Conservation (phyloP, 1,284 basidiomycete genomes). For the Fomitopsis pinicola region DNA sequence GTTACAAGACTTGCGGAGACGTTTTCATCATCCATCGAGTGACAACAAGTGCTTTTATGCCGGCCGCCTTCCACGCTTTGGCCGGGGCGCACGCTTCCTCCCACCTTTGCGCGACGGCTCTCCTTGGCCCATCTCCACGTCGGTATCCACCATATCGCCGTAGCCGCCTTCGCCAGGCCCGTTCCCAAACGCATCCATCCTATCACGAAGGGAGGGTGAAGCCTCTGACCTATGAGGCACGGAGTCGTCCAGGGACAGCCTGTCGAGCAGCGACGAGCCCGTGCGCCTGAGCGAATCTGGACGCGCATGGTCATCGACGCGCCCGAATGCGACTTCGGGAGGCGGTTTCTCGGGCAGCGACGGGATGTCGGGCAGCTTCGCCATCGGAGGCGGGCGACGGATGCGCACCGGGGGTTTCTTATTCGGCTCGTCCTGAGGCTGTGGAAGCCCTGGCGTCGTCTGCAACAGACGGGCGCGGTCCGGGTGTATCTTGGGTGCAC, state of each 20-base stretch:
- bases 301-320: conserved; percentile 1
- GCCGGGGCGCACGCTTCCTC: not conserved
- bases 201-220: conserved; percentile 32
- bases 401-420: conserved; percentile 9
- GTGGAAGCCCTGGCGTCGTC: not conserved
- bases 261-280: conserved; percentile 32
- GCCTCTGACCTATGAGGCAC: conserved; percentile 8
- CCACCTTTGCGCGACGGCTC: not conserved
- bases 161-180: conserved; percentile 24
- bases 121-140: not conserved
- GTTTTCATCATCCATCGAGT: not conserved
- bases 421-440: conserved; percentile 1
- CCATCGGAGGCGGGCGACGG: conserved; percentile 9
- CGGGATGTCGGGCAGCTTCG: conserved; percentile 1
- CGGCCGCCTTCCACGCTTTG: conserved; percentile 6
- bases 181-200: conserved; percentile 36
- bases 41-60: not conserved
- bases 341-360: not conserved
- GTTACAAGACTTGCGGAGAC: not conserved
- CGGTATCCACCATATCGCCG: conserved; percentile 1
- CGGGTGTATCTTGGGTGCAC: not conserved
- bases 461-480: conserved; percentile 11
- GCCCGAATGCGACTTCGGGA: not conserved
- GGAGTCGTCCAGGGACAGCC: conserved; percentile 26
- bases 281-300: conserved; percentile 26